Conservation (phyloP, 768 basidiomycete genomes). For the Tylopilus sp. region DNA sequence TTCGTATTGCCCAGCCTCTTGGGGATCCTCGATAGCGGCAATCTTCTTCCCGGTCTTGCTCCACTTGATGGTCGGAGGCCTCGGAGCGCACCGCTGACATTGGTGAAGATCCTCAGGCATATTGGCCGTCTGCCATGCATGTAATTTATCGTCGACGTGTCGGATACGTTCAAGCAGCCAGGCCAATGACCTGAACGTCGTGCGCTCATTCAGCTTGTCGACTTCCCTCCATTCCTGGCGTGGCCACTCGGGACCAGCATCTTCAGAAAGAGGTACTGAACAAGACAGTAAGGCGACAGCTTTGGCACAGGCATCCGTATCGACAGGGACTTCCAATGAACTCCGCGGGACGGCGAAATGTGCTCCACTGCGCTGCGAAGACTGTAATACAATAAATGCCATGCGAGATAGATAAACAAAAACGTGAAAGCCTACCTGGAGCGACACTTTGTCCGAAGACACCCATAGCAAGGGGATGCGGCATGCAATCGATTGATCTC, state of each 20-base stretch:
- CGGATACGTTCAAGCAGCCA: slow-evolving; percentile 88
- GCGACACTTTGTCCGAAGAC: slow-evolving; percentile 39
- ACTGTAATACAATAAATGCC: slow-evolving; percentile 36
- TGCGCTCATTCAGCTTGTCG: slow-evolving; percentile 82
- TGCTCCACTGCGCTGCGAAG: slow-evolving; percentile 52
- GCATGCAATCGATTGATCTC: slow-evolving; percentile 50
- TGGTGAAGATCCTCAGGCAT: slow-evolving; percentile 43
- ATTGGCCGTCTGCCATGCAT: slow-evolving; percentile 62
- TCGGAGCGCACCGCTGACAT: slow-evolving; percentile 83
- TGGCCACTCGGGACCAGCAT: slow-evolving; percentile 80
- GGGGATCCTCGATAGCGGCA: slow-evolving; percentile 75
- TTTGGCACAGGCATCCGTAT: slow-evolving; percentile 61
- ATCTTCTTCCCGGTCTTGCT: slow-evolving; percentile 53
- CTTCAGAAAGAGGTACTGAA: slow-evolving; percentile 62
- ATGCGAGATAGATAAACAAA: background rate
- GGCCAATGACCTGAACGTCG: slow-evolving; percentile 74
- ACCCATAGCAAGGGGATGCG: slow-evolving; percentile 68
- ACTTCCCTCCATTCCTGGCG: slow-evolving; percentile 71
- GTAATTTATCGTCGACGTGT: slow-evolving; percentile 62
- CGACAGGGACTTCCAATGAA: slow-evolving; percentile 47
- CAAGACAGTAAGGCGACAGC: slow-evolving; percentile 81
- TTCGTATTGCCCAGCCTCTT: slow-evolving; percentile 88
- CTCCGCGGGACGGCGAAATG: slow-evolving; percentile 62
- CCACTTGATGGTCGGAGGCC: slow-evolving; percentile 75
- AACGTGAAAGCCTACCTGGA: slow-evolving; percentile 46